Conservation (phyloP, 2,329 filamentous ascomycete species). For the Calonectria pseudoturangicola region DNA sequence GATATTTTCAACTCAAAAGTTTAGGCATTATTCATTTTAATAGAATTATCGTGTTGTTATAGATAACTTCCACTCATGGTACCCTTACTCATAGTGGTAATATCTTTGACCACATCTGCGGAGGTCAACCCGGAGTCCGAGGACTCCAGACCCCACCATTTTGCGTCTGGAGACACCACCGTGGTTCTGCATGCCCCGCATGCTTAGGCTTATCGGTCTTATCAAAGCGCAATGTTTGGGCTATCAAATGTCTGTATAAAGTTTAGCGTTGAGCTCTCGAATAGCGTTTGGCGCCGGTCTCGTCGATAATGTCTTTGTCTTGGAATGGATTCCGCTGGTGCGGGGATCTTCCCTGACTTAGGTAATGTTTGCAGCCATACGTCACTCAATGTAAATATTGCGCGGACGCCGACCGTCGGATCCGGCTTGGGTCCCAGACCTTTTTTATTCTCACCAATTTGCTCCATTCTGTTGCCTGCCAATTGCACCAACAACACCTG, state of each 20-base stretch:
- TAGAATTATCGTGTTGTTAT: background rate
- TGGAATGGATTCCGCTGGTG: slow-evolving; percentile 1
- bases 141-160: background rate
- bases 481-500: background rate
- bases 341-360: slow-evolving; percentile 3
- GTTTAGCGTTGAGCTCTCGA: slow-evolving; percentile 32
- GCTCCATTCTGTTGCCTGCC: background rate
- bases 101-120: background rate
- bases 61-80: background rate
- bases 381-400: slow-evolving; percentile 8
- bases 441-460: background rate
- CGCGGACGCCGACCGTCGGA: background rate
- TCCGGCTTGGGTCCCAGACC: background rate
- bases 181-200: slow-evolving; percentile 20
- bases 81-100: background rate
- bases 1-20: background rate
- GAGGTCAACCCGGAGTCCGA: background rate
- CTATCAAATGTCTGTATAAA: slow-evolving; percentile 32
- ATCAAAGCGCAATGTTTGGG: slow-evolving; percentile 18
- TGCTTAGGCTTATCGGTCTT: slow-evolving; percentile 26
- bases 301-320: background rate
- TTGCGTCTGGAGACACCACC: background rate
- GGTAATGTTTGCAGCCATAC: slow-evolving; percentile 1
- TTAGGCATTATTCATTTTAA: background rate
- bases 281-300: background rate